Base-by-base conservation (phyloP, 441 rosid genomes). In the Syzygium syzygioides region DNA sequence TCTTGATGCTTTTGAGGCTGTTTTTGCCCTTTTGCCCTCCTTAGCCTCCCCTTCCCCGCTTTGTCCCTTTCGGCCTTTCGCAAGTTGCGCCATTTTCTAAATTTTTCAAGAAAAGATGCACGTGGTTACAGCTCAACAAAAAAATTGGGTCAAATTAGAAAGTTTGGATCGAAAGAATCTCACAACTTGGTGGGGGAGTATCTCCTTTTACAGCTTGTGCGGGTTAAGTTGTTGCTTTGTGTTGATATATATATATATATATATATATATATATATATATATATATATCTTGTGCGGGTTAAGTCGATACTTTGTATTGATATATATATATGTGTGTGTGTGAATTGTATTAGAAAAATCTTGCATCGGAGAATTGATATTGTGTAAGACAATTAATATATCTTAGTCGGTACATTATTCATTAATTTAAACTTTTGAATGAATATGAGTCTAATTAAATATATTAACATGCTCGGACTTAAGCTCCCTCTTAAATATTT, bases 401-500 rank as follows among this genome's bases (percentile, higher is more conserved):
- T 41, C 9, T 41, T 8, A 41, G 45, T 41, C 7, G 45, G 9
- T 45, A 45, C 9, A 45, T 45, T 7, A 45, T 45, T 45, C 48
- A 45, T 45, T 45, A 2, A 7, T 45, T 45, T 45, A 45, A 45
- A 45, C 9, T 45, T 45, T 45, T 45, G 48, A 45, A 45, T 45
- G 9, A 7, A 45, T 45, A 45, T 45, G 9, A 45, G 2, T 45
- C 9, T 45, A 45, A 45, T 45, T 45, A 9, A 1, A 45, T 7
- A 45, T 45, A 2, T 45, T 45, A 45, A 45, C 48, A 45, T 9
- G 9, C 10, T 45, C 9, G 9, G 2, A 7, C 48, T 45, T 45
- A 0, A 2, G 7, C 9, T 45, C 9, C 9, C 9, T 45, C 0
- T 45, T 45, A 45, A 2, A 45, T 2, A 45, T 45, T 0, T 45